Conservation (phyloP, 345 rosid genomes). For the Aquilaria sinensis region DNA sequence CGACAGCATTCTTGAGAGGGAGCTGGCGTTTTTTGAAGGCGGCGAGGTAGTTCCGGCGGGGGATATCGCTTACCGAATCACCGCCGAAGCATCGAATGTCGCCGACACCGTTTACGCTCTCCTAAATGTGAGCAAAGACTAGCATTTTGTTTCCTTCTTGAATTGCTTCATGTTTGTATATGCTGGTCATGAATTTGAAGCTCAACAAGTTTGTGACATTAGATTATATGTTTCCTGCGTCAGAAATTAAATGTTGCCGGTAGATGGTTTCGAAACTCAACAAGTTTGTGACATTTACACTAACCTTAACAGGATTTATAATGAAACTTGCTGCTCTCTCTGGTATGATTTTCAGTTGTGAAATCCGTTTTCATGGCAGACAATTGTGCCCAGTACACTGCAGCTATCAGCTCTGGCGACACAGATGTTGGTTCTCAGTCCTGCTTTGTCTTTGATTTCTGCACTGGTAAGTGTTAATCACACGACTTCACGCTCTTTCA, state of each 20-base stretch:
- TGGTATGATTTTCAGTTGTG: background rate
- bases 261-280: too few relatives aligned
- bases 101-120: constrained; percentile 67
- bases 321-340: background rate
- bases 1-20: constrained; percentile 57
- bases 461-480: constrained; percentile 50
- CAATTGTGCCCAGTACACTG: constrained; percentile 70
- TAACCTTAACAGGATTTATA: too few relatives aligned
- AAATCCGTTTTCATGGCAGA: constrained; percentile 33
- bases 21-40: constrained; percentile 64
- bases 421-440: constrained; percentile 85
- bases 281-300: too few relatives aligned
- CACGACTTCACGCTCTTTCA: background rate
- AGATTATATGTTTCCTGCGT: too few relatives aligned
- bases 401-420: constrained; percentile 72
- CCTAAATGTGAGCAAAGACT: constrained; percentile 51
- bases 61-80: constrained; percentile 72
- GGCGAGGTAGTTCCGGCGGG: constrained; percentile 54
- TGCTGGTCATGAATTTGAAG: too few relatives aligned
- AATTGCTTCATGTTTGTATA: background rate
- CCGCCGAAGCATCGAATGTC: constrained; percentile 84
- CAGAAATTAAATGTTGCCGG: too few relatives aligned
- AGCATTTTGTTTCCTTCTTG: background rate
- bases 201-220: too few relatives aligned
- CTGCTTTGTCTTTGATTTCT: constrained; percentile 60